These are phyloP conservation scores for Tricholoma furcatifolium DNA, from an alignment of 768 basidiomycete genomes.

Conservation along the genomic window DNA sequence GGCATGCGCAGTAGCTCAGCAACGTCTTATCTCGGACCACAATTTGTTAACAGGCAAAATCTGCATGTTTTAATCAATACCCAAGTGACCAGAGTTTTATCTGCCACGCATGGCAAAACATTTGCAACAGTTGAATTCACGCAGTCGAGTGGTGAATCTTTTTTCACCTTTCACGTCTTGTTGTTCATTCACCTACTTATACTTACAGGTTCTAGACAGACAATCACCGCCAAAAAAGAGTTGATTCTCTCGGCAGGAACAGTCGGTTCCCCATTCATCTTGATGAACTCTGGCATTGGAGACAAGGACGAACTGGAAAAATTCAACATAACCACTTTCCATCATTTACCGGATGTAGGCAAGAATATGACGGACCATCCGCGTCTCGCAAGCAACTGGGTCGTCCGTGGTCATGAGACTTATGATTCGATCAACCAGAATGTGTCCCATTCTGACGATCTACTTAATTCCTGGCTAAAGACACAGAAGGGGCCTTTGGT, in stretches of 20 bases:
- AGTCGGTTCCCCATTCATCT: slow-evolving; percentile 27
- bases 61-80: slow-evolving; percentile 28
- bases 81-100: slow-evolving; percentile 19
- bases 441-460: slow-evolving; percentile 9
- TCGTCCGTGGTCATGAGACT: slow-evolving; percentile 17
- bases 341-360: slow-evolving; percentile 26
- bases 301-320: slow-evolving; percentile 14
- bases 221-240: slow-evolving; percentile 25
- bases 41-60: slow-evolving; percentile 23
- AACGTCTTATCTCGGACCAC: slow-evolving; percentile 27
- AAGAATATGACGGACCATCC: slow-evolving; percentile 27
- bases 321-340: slow-evolving; percentile 15
- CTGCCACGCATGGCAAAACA: background rate
- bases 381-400: slow-evolving; percentile 17
- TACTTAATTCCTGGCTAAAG: slow-evolving; percentile 20
- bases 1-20: slow-evolving; percentile 30
- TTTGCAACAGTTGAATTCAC: slow-evolving; percentile 21
- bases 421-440: slow-evolving; percentile 21
- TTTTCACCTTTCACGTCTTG: too few species aligned
- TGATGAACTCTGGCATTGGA: slow-evolving; percentile 31
- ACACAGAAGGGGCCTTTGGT: slow-evolving; percentile 24
- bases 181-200: background rate
- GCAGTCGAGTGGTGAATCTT: slow-evolving; percentile 12
- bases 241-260: slow-evolving; percentile 32
- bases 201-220: slow-evolving; percentile 1